Base-by-base conservation (phyloP, 331 rosid genomes). In the Pyrus hybrid region DNA sequence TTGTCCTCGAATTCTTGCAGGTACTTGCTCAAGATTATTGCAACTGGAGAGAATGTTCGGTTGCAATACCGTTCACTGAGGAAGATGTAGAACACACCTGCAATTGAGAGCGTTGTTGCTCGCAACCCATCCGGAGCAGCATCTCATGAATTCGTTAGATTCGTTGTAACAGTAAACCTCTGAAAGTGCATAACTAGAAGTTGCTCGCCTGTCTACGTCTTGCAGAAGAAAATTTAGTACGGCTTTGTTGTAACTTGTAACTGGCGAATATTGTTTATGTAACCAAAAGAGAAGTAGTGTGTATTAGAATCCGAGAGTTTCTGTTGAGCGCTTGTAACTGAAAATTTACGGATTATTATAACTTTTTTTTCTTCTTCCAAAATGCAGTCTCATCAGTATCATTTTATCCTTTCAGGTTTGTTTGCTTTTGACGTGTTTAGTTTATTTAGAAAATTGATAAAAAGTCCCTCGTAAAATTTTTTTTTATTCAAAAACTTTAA, bases 21-120 rank as follows among this genome's bases (percentile, higher is more conserved):
- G 99, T 95, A 95, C 85, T 88, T 91, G 86, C 97, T 95, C 63
- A 89, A 86, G 80, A 92, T 95, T 76, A 82, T 92, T 78, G 97
- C 80, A 80, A 89, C 85, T 1, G 97, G 96, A 67, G 99, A 95
- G 79, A 92, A 89, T 78, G 96, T 95, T 72, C 92, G 99, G 43
- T 78, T 95, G 85, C 97, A 95, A 76, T 95, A 95, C 81, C 97
- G 97, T 60, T 95, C 99, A 49, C 97, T 95, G 54, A 74, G 99
- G 80, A 95, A 95, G 89, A 85, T 87, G 67, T 70, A 76, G 63
- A 90, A 66, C 80, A 47, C 91, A 14, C 77, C 82, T 26, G 75
- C 73, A 16, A 63, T 68, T 6, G 89, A 83, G 33, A 92, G 83
- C 86, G 73, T 56, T 74, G 85, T 64, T 83, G 85, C 63, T 68